Evolutionary conservation across 805 yeast species (phyloP), one percentile per base, ranked within the genome.

Genomic region (Sugiyamaella chiloensis): DNA sequence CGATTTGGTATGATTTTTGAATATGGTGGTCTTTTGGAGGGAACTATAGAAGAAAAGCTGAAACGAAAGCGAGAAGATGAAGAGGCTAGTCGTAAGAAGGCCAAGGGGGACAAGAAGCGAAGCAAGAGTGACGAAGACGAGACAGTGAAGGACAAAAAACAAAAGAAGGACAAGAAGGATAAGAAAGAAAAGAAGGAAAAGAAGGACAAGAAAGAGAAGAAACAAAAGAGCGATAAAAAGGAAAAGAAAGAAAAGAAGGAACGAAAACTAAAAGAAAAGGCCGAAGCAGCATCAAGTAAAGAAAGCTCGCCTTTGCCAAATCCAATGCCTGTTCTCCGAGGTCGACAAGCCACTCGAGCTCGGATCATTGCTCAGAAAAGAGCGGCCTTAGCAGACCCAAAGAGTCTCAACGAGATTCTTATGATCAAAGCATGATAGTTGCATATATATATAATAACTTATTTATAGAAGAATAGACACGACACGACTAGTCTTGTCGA

Each of bases 1-100:
- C 85, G 80, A 57, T 83, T 90, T 85, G 96, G 96, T 5, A 81
- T 91, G 64, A 79, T 80, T 52, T 91, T 91, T 66, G 85, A 91
- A 6, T 81, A 75, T 60, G 97, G 96, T 3, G 96, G 86, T 40
- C 83, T 83, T 1, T 69, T 91, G 51, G 75, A 78, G 45, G 87
- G 96, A 56, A 86, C 96, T 0, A 83, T 95, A 87, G 90, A 88
- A 61, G 67, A 75, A 36, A 17, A 44, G 39, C 47, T 50, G 16
- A 62, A 55, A 51, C 64, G 65, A 52, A 64, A 66, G 58, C 49
- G 51, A 21, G 59, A 64, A 52, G 65, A 60, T 29, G 59, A 48
- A 62, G 62, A 39, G 60, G 60, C 58, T 36, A 57, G n/a, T n/a
- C 65, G 59, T 29, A 59, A 48, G 62, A 62, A 39, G 60, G 60